phyloP scores from a whole-genome alignment of 129 eudicot genomes.

The Chrysanthemum makinoi region DNA sequence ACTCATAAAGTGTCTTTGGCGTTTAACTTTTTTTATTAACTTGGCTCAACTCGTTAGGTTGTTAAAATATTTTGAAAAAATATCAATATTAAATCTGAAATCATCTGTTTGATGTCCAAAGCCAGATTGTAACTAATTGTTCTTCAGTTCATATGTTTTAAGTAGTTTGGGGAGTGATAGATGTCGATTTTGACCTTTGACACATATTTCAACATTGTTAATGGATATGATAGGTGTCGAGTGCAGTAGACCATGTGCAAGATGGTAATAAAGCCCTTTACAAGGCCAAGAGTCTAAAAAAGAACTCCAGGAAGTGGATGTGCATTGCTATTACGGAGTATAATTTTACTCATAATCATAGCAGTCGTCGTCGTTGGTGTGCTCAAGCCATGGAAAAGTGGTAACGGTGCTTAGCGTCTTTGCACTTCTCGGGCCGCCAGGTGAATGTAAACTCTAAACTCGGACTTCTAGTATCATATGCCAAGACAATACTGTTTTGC shows the following conservation, averaged over 20 bases:
- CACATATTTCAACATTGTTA: neutral
- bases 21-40: neutral
- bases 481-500: slow-evolving; percentile 18
- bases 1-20: neutral
- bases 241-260: slow-evolving; percentile 75
- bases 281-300: slow-evolving; percentile 74
- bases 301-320: slow-evolving; percentile 90
- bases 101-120: neutral
- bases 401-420: slow-evolving; percentile 55
- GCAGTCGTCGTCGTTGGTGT: slow-evolving; percentile 77
- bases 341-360: slow-evolving; percentile 70
- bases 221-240: slow-evolving; percentile 55
- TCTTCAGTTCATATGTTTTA: neutral
- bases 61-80: neutral
- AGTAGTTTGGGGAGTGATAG: slow-evolving; percentile 16
- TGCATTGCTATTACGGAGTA: slow-evolving; percentile 79
- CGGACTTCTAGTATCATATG: slow-evolving; percentile 13
- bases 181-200: slow-evolving; percentile 1
- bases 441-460: neutral
- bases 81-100: neutral
- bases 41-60: neutral
- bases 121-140: neutral
- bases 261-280: slow-evolving; percentile 77
- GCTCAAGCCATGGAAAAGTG: slow-evolving; percentile 79
- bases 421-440: too few relatives aligned